phyloP scores from a whole-genome alignment of 1,284 basidiomycete species.

The Cryptococcus sp. region DNA sequence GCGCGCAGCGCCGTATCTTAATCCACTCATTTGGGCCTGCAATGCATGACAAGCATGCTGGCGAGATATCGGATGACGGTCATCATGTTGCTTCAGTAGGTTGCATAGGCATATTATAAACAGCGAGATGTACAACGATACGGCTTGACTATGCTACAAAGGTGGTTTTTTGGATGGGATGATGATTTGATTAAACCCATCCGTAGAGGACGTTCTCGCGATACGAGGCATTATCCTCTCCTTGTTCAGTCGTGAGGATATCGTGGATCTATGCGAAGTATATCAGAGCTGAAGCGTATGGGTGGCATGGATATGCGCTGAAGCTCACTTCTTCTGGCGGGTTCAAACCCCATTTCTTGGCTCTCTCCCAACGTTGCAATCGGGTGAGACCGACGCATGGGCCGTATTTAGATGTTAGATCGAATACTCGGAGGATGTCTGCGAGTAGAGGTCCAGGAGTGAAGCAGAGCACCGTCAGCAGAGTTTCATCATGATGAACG shows the following conservation, averaged over 20 bases:
- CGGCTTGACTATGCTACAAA: not conserved
- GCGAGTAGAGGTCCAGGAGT: constrained; percentile 17
- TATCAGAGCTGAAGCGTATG: not conserved
- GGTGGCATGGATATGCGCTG: not conserved
- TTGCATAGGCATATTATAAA: not conserved
- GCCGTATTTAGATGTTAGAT: constrained; percentile 79
- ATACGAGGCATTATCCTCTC: constrained; percentile 56
- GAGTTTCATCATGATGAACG: not conserved
- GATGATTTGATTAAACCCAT: constrained; percentile 31
- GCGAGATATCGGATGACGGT: too few relatives aligned
- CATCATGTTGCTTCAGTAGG: too few relatives aligned
- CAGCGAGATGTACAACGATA: constrained; percentile 1
- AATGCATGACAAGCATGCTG: too few relatives aligned
- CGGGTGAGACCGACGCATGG: constrained; percentile 82
- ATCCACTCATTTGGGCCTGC: too few relatives aligned
- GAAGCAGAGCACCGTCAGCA: not conserved
- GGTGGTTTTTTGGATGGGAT: not conserved
- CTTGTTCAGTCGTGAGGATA: constrained; percentile 66
- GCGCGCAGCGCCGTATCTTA: too few relatives aligned
- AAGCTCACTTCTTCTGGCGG: constrained; percentile 73
- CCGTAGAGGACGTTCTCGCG: constrained; percentile 59
- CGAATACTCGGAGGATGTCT: constrained; percentile 79
- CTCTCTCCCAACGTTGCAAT: constrained; percentile 85
- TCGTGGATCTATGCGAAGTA: constrained; percentile 63
- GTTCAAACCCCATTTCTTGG: constrained; percentile 73